Base-by-base conservation (phyloP, 2,329 filamentous ascomycete species). In the Paraconiothyrium brasiliense region DNA sequence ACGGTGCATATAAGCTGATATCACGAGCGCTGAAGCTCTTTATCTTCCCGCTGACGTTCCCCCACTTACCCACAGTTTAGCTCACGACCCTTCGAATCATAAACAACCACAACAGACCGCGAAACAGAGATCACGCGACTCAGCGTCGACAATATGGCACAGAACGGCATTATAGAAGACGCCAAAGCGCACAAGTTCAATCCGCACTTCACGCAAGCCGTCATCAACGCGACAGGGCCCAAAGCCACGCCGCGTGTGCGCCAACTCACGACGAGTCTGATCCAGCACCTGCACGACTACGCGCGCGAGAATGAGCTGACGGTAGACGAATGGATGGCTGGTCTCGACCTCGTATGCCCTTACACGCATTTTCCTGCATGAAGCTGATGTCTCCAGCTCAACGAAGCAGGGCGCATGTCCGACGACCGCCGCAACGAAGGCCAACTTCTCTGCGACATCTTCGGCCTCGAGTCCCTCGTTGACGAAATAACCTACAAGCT, bases 401-500 rank as follows among this genome's bases (percentile, higher is more conserved):
- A 90, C 70, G 84, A 84, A 80, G 85, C 86, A 0, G 88, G 88
- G 22, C 82, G 84, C 68, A 89, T 89, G 86, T 88, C 85, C 63
- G 81, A 86, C 66, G 82, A 86, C 48, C 85, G 84, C 72, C 83
- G 88, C 58, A 90, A 90, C 60, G 88, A 90, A 78, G 86, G 86
- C 24, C 87, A 89, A 64, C 79, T 88, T 1, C 72, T 89, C 22
- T 86, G 83, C 69, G 86, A 88, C 67, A 78, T 89, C 39, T 80
- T 88, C 37, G 86, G 86, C 22, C 77, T 89, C 35, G 86, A 89
- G 72, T 84, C 84, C 1, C 76, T 84, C 54, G 91, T 94, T 50
- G 92, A 94, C 76, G 91, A 94, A 76, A 94, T 95, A 72, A 92
- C 90, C 58, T 90, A 89, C 80, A 89, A 87, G 63, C 82, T 86